phyloP scores from a whole-genome alignment of 495 filamentous ascomycete genomes.

The Tuber brumale region DNA sequence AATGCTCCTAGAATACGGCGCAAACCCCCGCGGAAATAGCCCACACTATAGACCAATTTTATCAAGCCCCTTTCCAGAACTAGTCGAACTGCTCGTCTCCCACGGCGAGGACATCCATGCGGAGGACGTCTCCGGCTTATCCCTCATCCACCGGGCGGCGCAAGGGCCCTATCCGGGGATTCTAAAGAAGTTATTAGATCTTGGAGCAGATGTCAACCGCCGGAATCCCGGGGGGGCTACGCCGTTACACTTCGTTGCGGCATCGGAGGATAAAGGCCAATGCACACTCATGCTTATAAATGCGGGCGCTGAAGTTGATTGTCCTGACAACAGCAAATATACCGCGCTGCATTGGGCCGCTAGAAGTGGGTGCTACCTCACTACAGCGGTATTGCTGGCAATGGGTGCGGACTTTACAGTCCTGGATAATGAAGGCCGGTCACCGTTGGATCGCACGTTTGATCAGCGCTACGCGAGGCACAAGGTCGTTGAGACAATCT shows the following conservation, averaged over 20 bases:
- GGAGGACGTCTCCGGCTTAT: background rate
- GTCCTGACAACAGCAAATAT: background rate
- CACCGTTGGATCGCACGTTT: background rate
- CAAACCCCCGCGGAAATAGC: background rate
- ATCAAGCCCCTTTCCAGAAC: background rate
- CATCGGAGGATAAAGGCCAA: background rate
- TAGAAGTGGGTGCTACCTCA: background rate
- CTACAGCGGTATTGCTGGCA: background rate
- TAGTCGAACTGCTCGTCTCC: background rate
- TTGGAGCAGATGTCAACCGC: background rate
- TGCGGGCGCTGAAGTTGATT: background rate
- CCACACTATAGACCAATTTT: background rate
- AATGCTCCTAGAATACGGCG: background rate
- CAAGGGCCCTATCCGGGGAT: background rate
- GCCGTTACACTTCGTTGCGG: background rate
- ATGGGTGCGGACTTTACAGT: background rate
- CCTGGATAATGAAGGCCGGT: background rate
- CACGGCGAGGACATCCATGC: background rate
- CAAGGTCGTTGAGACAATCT: background rate
- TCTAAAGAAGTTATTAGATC: background rate
- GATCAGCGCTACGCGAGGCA: background rate
- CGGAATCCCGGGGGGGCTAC: background rate
- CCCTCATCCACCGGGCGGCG: background rate
- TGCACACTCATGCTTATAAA: background rate
- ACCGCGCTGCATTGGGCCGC: background rate